Conservation (phyloP, 768 basidiomycete species). For the Leccinum obscurum region DNA sequence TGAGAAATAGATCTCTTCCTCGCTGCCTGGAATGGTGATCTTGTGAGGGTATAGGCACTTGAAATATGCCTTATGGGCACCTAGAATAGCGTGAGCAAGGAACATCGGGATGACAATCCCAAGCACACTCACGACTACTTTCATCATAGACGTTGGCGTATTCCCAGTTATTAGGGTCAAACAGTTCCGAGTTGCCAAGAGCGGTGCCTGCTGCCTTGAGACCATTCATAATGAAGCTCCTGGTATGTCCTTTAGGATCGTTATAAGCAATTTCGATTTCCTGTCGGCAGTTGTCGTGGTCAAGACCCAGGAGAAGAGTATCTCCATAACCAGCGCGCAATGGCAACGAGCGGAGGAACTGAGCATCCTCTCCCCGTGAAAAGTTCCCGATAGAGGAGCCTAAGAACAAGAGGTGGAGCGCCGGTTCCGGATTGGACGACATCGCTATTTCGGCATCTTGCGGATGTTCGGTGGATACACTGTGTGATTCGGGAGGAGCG, state of each 20-base stretch:
- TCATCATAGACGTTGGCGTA: slow-evolving; percentile 66
- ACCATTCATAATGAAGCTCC: slow-evolving; percentile 84
- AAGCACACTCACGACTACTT: slow-evolving; percentile 40
- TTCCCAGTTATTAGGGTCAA: slow-evolving; percentile 71
- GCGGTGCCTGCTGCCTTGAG: slow-evolving; percentile 65
- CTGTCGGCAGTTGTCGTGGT: slow-evolving; percentile 72
- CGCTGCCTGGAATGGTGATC: slow-evolving; percentile 49
- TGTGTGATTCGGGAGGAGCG: slow-evolving; percentile 40
- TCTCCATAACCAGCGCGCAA: slow-evolving; percentile 73
- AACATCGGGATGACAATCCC: not conserved
- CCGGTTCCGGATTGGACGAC: slow-evolving; percentile 52
- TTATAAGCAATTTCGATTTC: slow-evolving; percentile 86
- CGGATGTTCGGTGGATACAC: slow-evolving; percentile 22
- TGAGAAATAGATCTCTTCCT: slow-evolving; percentile 51
- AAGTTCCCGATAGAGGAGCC: slow-evolving; percentile 96
- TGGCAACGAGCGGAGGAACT: slow-evolving; percentile 79
- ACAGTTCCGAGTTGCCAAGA: slow-evolving; percentile 65
- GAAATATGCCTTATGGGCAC: slow-evolving; percentile 84
- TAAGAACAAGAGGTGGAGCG: slow-evolving; percentile 85
- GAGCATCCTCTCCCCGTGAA: slow-evolving; percentile 58
- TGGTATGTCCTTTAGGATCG: slow-evolving; percentile 71
- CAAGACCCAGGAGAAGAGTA: slow-evolving; percentile 87
- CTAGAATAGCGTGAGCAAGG: slow-evolving; percentile 36
- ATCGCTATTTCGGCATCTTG: slow-evolving; percentile 12
- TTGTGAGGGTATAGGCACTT: slow-evolving; percentile 62